Evolutionary conservation across 352 stramenopile genomes (phyloP), one percentile per base, ranked within the genome.

Genomic region (Globisporangium cylindrosporum): DNA sequence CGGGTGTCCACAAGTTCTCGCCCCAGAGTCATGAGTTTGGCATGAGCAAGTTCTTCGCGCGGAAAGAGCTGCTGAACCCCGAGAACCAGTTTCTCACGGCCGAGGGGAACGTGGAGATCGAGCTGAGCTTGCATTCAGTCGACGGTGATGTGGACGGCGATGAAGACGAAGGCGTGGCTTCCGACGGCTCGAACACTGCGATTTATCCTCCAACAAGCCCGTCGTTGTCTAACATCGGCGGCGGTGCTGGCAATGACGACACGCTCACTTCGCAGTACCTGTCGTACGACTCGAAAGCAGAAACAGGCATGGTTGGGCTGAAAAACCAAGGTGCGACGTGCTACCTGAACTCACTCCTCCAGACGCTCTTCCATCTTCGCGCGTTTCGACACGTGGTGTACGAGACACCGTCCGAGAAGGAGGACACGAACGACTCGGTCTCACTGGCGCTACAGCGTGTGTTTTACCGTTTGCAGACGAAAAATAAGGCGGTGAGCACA

Each of bases 291-390:
- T 93, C 84, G 2, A 93, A 93, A 64, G 64, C 80, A n/a, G 86
- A 92, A 63, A 96, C 87, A 0, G 86, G 86, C 7, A 95, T 96
- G 87, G 88, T 96, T 18, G 89, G 89, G 0, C 67, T 96, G 6
- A 96, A 96, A 73, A 96, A 96, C 61, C 89, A 96, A 68, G 93
- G 91, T 15, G 92, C 91, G 14, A 98, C 92, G 12, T 98, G 93
- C 75, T 98, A 98, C 73, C 82, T 98, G 79, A 98, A 98, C 72
- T 98, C 91, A 29, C 72, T 98, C 20, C 81, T 98, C 27, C 92
- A 98, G 76, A 97, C 89, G 59, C 76, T 98, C 22, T 98, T 95
- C 70, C 88, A 97, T 63, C 73, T 98, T 64, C 75, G 80, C 32
- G 88, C 86, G 29, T 96, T 98, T 58, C 76, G 93, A 25, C 82